phyloP scores from a whole-genome alignment of 208 protist genomes.

The Novymonas esmeraldas region DNA sequence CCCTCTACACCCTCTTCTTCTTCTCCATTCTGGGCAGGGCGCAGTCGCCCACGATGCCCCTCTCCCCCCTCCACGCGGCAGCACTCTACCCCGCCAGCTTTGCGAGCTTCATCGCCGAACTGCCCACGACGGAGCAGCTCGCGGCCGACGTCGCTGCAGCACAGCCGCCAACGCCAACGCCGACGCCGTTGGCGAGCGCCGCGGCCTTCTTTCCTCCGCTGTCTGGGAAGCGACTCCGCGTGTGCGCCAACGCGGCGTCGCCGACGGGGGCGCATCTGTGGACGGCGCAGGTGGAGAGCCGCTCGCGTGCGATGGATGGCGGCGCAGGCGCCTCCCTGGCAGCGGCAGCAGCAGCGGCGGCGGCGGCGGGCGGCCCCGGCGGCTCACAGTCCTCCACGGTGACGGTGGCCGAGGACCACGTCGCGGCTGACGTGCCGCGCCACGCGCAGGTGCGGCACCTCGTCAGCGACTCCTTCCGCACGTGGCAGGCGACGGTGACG shows the following conservation, averaged over 20 bases:
- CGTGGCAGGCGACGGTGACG: background rate
- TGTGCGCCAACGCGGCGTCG: background rate
- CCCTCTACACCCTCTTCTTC: conserved; percentile 32
- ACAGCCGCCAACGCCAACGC: too few species aligned
- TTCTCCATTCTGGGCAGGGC: conserved; percentile 11
- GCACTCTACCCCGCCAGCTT: conserved; percentile 25
- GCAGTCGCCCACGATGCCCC: conserved; percentile 1
- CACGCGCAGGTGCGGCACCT: background rate
- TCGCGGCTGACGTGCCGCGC: background rate
- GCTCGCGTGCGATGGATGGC: background rate
- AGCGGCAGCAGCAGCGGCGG: too few species aligned
- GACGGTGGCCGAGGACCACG: background rate
- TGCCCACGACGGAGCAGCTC: conserved; percentile 19
- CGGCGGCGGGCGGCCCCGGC: too few species aligned
- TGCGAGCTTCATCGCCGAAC: conserved; percentile 25
- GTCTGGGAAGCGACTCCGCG: conserved; percentile 11
- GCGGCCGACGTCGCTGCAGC: background rate
- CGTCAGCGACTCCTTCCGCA: background rate
- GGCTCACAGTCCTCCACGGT: background rate
- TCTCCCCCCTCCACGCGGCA: conserved; percentile 8
- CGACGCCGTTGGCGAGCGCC: background rate
- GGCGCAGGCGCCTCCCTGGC: too few species aligned
- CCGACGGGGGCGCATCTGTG: background rate
- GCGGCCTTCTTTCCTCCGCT: conserved; percentile 2
- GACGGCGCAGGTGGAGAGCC: conserved; percentile 3